These are phyloP conservation scores for Acorus calamus DNA, from an alignment of 106 monocot genomes.

Conservation along the genomic window DNA sequence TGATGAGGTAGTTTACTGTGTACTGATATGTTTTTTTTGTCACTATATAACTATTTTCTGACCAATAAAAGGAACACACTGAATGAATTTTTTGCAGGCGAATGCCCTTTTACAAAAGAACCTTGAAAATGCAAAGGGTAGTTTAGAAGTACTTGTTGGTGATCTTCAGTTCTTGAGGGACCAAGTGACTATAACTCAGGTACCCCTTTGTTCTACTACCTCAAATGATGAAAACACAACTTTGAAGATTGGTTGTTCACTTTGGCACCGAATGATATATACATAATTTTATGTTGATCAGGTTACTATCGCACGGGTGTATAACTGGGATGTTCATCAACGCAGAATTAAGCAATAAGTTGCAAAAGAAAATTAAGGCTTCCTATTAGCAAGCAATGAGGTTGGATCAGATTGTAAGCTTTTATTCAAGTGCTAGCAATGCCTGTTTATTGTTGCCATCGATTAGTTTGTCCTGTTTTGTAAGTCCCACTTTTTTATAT, in stretches of 20 bases:
- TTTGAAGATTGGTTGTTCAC: no score
- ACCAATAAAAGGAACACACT: no score
- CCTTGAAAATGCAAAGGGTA: constrained; percentile 91
- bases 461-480: no score
- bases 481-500: no score
- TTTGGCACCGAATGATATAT: no score
- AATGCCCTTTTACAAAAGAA: constrained; percentile 70
- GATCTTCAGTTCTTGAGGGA: constrained; percentile 97
- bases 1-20: constrained; percentile 46
- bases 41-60: not conserved
- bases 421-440: no score
- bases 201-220: not conserved
- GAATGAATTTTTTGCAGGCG: constrained; percentile 33
- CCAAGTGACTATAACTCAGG: constrained; percentile 94
- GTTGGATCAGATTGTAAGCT: no score
- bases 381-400: no score
- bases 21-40: not conserved
- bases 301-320: constrained; percentile 97
- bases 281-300: constrained; percentile 4
- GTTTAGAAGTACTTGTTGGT: constrained; percentile 79
- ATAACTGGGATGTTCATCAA: constrained; percentile 98
- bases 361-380: constrained; percentile 22
- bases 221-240: no score
- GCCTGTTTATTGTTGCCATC: no score
- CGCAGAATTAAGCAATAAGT: constrained; percentile 49